Evolutionary conservation across 257 asterid species (phyloP).

Genomic region (Coffea eugenioides): DNA sequence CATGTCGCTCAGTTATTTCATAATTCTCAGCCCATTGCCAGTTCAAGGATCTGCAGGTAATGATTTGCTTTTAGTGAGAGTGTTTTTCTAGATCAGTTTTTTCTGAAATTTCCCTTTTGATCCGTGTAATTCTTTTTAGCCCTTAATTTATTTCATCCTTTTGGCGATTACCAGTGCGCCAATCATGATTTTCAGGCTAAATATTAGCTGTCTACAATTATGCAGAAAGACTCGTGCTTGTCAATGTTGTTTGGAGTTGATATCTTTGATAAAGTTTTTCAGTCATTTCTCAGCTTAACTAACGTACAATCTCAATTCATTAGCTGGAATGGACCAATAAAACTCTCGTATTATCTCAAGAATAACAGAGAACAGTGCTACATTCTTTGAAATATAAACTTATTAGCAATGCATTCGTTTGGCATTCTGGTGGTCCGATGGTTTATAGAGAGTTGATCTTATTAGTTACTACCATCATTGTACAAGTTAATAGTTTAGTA

Average conservation of each 20-base stretch:
- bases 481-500: too few relatives aligned
- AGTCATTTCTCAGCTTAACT: background rate
- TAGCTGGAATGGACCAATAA: background rate
- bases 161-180: background rate
- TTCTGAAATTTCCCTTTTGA: constrained; percentile 9
- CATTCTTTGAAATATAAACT: background rate
- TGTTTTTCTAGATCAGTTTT: background rate
- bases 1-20: constrained; percentile 27
- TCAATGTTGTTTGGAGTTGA: background rate
- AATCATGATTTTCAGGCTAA: background rate
- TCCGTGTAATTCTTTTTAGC: constrained; percentile 2
- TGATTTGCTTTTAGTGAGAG: constrained; percentile 13
- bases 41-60: constrained; percentile 76
- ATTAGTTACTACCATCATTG: background rate
- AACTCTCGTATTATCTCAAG: background rate
- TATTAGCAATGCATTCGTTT: background rate
- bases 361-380: background rate
- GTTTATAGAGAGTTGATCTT: background rate
- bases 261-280: background rate
- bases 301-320: background rate
- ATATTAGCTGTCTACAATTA: background rate
- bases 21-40: constrained; percentile 34
- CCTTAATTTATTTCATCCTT: background rate
- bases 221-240: background rate
- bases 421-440: background rate